Percentiles rank a stretch among this genome's conserved stretches.
Evolutionary conservation across 768 basidiomycete genomes (phyloP).

Genomic region (Leccinum disarticulatum): DNA sequence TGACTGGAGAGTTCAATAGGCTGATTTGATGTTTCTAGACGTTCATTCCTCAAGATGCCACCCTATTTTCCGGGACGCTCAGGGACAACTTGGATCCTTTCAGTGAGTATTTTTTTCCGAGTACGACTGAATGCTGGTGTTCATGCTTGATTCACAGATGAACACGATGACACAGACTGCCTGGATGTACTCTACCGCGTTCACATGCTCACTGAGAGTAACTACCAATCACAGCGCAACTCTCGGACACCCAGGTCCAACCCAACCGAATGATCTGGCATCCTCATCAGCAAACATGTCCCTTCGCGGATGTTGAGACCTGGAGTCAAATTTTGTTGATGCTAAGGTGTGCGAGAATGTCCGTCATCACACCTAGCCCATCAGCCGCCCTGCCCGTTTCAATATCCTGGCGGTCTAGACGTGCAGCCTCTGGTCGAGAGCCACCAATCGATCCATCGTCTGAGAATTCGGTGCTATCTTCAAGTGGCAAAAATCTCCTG

Average conservation of each 20-base stretch:
- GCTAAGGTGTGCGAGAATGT: slow-evolving; percentile 25
- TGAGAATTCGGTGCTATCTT: slow-evolving; percentile 19
- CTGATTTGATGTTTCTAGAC: slow-evolving; percentile 45
- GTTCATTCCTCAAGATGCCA: slow-evolving; percentile 76
- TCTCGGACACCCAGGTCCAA: slow-evolving; percentile 47
- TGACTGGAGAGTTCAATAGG: background rate
- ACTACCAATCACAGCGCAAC: slow-evolving; percentile 46
- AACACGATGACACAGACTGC: slow-evolving; percentile 79
- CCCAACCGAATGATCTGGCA: slow-evolving; percentile 44
- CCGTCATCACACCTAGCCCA: slow-evolving; percentile 10
- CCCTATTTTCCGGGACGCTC: slow-evolving; percentile 78
- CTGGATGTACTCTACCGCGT: slow-evolving; percentile 80
- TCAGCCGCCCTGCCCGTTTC: background rate
- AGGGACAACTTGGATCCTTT: slow-evolving; percentile 78
- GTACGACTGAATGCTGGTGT: background rate
- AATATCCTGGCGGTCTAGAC: slow-evolving; percentile 2
- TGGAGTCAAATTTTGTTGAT: slow-evolving; percentile 14
- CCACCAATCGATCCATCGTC: slow-evolving; percentile 8
- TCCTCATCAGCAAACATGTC: slow-evolving; percentile 85
- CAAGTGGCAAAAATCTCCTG: slow-evolving; percentile 20
- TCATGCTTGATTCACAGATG: slow-evolving; percentile 39
- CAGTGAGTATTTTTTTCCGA: slow-evolving; percentile 31
- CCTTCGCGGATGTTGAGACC: slow-evolving; percentile 38
- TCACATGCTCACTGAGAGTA: slow-evolving; percentile 62
- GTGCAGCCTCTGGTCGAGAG: slow-evolving; percentile 6